These are phyloP conservation scores for Cocos nucifera DNA, from an alignment of 176 grass and related monocot genomes.

Conservation along the genomic window DNA sequence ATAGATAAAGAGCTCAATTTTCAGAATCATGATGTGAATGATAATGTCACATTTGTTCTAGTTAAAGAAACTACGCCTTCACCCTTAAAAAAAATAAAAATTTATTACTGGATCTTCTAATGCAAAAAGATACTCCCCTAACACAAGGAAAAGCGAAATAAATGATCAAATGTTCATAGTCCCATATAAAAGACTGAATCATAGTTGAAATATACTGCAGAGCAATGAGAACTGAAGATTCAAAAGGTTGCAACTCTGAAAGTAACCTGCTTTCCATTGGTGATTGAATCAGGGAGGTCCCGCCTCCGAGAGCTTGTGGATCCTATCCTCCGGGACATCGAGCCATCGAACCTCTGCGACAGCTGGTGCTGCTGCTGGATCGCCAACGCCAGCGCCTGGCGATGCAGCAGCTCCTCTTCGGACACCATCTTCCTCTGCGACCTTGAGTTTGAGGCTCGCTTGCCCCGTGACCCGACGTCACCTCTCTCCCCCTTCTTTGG, in stretches of 20 bases:
- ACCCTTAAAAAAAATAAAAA: too few species aligned
- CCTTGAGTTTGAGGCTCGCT: constrained; percentile 40
- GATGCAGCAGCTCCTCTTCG: constrained; percentile 90
- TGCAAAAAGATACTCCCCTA: too few species aligned
- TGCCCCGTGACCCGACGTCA: constrained; percentile 44
- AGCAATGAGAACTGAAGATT: too few species aligned
- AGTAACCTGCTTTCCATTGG: constrained; percentile 48
- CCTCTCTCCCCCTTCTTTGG: constrained; percentile 28
- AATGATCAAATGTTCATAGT: too few species aligned
- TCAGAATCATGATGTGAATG: too few species aligned
- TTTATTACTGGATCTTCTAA: too few species aligned
- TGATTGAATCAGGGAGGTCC: constrained; percentile 66
- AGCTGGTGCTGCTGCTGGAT: constrained; percentile 73
- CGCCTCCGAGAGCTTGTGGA: constrained; percentile 74
- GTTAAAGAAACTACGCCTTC: too few species aligned
- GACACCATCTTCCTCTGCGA: constrained; percentile 55
- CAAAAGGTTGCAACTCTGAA: constrained; percentile 4
- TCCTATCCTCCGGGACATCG: constrained; percentile 44
- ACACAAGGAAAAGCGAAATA: too few species aligned
- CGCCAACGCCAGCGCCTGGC: constrained; percentile 84
- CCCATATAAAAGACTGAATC: too few species aligned
- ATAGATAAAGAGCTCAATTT: too few species aligned
- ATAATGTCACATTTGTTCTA: too few species aligned
- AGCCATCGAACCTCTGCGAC: constrained; percentile 63
- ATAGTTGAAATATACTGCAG: too few species aligned